These are phyloP conservation scores for Purshia tridentata DNA, from an alignment of 306 rosid species.

Conservation along the genomic window DNA sequence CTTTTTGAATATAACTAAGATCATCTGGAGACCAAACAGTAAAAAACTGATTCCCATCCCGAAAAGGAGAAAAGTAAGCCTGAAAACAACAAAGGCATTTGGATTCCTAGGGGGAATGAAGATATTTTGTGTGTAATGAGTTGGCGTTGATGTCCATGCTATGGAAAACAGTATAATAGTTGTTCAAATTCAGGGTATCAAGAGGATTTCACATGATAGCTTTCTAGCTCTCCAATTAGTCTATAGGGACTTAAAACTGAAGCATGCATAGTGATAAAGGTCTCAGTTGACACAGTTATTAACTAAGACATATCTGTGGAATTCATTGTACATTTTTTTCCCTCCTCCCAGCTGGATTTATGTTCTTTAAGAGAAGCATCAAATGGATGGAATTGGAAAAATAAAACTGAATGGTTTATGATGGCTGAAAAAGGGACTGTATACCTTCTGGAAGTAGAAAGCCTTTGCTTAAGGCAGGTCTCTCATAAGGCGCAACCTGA, in stretches of 20 bases:
- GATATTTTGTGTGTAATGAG: too few species aligned
- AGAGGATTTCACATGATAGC: not conserved
- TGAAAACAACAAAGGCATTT: too few species aligned
- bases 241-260: not conserved
- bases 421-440: constrained; percentile 21
- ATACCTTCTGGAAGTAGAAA: constrained; percentile 93
- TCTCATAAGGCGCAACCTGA: constrained; percentile 97
- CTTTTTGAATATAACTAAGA: too few species aligned
- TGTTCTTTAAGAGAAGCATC: not conserved
- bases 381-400: not conserved
- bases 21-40: too few species aligned
- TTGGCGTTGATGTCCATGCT: not conserved
- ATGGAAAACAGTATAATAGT: not conserved
- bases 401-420: constrained; percentile 5
- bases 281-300: not conserved
- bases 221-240: not conserved
- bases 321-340: not conserved
- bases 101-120: too few species aligned
- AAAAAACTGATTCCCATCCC: too few species aligned
- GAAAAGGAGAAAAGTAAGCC: too few species aligned
- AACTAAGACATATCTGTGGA: not conserved
- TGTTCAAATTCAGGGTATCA: not conserved
- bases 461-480: constrained; percentile 99
- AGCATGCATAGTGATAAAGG: not conserved
- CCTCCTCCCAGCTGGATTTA: not conserved